These are phyloP conservation scores for Wakefieldia striispora DNA, from an alignment of 768 basidiomycete genomes.

Conservation along the genomic window DNA sequence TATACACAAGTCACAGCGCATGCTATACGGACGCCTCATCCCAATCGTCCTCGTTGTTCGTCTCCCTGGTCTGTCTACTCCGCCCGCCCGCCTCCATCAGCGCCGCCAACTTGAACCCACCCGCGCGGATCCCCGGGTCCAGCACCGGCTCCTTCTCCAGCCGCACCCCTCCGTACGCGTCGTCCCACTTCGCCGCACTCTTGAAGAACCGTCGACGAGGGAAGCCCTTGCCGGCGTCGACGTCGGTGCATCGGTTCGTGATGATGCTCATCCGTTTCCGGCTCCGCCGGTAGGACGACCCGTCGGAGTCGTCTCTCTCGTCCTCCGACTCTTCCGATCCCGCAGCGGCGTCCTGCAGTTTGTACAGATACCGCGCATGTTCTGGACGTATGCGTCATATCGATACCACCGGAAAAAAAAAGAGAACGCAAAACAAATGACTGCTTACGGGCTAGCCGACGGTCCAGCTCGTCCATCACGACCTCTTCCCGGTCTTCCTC, in stretches of 20 bases:
- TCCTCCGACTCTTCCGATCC: constrained; percentile 48
- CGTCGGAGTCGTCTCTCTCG: constrained; percentile 49
- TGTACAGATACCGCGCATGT: constrained; percentile 64
- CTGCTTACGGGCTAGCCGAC: constrained; percentile 67
- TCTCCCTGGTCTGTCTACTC: constrained; percentile 13
- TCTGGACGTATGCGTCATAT: constrained; percentile 39
- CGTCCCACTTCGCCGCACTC: constrained; percentile 40
- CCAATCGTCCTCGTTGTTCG: constrained; percentile 29
- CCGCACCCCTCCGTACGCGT: constrained; percentile 23
- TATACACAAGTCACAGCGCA: too few relatives aligned
- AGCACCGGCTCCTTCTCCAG: constrained; percentile 23
- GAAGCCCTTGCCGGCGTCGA: constrained; percentile 31
- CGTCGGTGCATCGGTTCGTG: constrained; percentile 57
- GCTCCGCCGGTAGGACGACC: constrained; percentile 38
- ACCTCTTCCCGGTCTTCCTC: constrained; percentile 41
- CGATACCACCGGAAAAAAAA: not conserved
- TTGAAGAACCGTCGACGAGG: constrained; percentile 59
- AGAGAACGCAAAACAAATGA: not conserved
- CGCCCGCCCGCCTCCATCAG: constrained; percentile 27
- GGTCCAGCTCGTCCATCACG: constrained; percentile 60
- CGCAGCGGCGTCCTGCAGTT: constrained; percentile 49
- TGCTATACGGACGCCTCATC: constrained; percentile 28
- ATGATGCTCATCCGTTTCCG: constrained; percentile 68
- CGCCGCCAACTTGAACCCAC: constrained; percentile 14
- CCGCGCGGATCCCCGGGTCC: constrained; percentile 11